Base-by-base conservation (phyloP, 2,329 filamentous ascomycete species). In the Alternaria hordeiaustralica region DNA sequence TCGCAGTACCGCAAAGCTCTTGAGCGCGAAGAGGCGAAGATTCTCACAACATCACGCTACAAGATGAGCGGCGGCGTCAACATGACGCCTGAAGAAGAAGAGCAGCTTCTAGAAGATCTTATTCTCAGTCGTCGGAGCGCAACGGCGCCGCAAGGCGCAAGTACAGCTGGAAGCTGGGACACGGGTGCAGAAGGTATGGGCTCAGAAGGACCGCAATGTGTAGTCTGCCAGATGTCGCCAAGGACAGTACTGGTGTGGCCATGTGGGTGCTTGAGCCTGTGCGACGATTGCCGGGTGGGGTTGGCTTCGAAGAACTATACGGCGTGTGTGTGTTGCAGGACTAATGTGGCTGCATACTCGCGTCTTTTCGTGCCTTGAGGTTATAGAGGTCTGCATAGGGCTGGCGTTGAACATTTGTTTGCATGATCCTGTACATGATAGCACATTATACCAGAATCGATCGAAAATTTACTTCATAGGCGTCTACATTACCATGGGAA, bases 271-370 rank as follows among this genome's bases (percentile, higher is more conserved):
- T 85, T 99, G 61, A 95, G 93, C 70, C 86, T 98, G 12, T 98
- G 96, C 77, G 96, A 99, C 78, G 96, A 98, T 70, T 98, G 96
- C 77, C 87, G 96, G 30, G 92, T 98, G 36, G 95, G 93, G 46
- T 85, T 98, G 66, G 96, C 96, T 4, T 94, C 97, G 89, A 96
- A 97, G 78, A 98, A 98, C 78, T 98, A 97, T 78, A 93, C 94
- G 68, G 96, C 93, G 76, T 99, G 96, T 77, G 94, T 98, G 43
- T 98, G 95, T 74, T 98, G 96, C 79, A 87, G 96, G 55, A 88
- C 93, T 60, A 92, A 96, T 72, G 93, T 98, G 28, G 88, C 89
- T 59, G 96, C 94, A 58, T 98, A 97, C 80, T 94, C 93, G 70
- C 88, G 93, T 71, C 89, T 99, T 64, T 99, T 92, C 84, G 94